A percentile compares a stretch with the other conserved stretches of the same genome.
Evolutionary conservation across 202 grass and related monocot genomes (phyloP).

Genomic region (Carex sylvatica): DNA sequence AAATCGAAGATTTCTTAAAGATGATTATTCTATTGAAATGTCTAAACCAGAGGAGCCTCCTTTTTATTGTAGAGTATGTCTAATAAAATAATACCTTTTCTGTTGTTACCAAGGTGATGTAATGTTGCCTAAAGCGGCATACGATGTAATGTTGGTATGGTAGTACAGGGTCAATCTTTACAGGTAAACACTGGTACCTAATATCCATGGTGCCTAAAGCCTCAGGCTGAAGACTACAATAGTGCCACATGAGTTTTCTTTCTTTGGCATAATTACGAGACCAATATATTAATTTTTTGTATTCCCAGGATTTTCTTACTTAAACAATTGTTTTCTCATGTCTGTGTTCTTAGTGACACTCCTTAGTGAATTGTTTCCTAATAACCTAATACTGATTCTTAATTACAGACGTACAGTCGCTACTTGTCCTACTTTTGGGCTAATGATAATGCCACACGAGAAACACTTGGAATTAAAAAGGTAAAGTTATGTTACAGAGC

Average conservation of each 20-base stretch:
- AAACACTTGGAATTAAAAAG: slow-evolving; percentile 40
- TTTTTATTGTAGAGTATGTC: slow-evolving; percentile 44
- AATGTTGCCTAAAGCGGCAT: background rate
- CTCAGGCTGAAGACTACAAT: background rate
- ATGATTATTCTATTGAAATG: slow-evolving; percentile 12
- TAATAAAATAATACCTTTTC: background rate
- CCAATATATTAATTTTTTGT: background rate
- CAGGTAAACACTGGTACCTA: background rate
- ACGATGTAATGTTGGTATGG: background rate
- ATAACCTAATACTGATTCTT: background rate
- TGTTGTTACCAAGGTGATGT: background rate
- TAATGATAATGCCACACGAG: slow-evolving; percentile 26
- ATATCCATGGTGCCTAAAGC: background rate
- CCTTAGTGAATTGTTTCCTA: background rate
- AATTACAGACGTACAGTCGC: background rate
- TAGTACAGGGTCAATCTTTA: too few relatives aligned
- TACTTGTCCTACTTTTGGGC: slow-evolving; percentile 65
- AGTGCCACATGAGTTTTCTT: background rate
- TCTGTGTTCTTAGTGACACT: background rate
- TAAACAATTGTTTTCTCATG: background rate
- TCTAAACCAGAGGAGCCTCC: slow-evolving; percentile 31
- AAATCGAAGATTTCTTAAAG: slow-evolving; percentile 34
- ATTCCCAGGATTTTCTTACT: background rate
- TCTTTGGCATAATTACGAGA: background rate
- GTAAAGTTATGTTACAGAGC: slow-evolving; percentile 14